Conservation (phyloP, 768 basidiomycete genomes). For the Naganishia friedmannii region DNA sequence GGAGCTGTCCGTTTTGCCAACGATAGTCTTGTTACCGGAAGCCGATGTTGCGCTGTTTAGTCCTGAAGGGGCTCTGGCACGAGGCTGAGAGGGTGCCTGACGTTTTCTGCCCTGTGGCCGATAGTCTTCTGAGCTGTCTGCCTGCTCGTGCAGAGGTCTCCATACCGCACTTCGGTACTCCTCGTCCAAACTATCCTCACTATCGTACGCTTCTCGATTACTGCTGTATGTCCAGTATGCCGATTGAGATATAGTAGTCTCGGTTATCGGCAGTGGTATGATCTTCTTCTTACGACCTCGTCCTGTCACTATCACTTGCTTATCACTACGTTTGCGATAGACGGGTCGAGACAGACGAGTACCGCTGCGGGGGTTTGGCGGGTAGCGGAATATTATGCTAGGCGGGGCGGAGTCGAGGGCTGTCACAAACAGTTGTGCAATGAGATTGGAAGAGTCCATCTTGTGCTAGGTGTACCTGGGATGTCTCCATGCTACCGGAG, state of each 20-base stretch:
- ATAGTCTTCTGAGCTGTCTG: slow-evolving; percentile 19
- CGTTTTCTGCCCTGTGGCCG: slow-evolving; percentile 17
- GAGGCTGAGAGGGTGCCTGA: slow-evolving; percentile 22
- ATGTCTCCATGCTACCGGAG: not conserved
- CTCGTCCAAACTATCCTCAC: slow-evolving; percentile 26
- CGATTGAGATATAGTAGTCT: slow-evolving; percentile 24
- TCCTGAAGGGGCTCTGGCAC: not conserved
- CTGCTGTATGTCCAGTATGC: slow-evolving; percentile 26
- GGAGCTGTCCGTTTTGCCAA: slow-evolving; percentile 22
- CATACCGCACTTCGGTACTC: slow-evolving; percentile 27
- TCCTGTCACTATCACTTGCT: slow-evolving; percentile 19
- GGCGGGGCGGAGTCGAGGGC: slow-evolving; percentile 79
- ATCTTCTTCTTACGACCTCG: not conserved
- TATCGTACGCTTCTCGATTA: slow-evolving; percentile 28
- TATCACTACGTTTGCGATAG: slow-evolving; percentile 41
- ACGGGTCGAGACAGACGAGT: slow-evolving; percentile 69
- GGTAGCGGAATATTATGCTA: slow-evolving; percentile 79
- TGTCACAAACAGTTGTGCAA: slow-evolving; percentile 72
- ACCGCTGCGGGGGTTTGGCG: slow-evolving; percentile 64
- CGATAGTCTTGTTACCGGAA: slow-evolving; percentile 11
- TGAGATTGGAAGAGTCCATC: slow-evolving; percentile 54
- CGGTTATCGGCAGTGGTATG: slow-evolving; percentile 7
- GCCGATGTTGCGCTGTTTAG: not conserved
- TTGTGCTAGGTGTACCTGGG: not conserved
- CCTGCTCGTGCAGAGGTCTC: slow-evolving; percentile 28